Percentiles rank a stretch among this genome's conserved stretches.
phyloP scores from a whole-genome alignment of 345 rosid genomes.

The Ceriops decandra region DNA sequence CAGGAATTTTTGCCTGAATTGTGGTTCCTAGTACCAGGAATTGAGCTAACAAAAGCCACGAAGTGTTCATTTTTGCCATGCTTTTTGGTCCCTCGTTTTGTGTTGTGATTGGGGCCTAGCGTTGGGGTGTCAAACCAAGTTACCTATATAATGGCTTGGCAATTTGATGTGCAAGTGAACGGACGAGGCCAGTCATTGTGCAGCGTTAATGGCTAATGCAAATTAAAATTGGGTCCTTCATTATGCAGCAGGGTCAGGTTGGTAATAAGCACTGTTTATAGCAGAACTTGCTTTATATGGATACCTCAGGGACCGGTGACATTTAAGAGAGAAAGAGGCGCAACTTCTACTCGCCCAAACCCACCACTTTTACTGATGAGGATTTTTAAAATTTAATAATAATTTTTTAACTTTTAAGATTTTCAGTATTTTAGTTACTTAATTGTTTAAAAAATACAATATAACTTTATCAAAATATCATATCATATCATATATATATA shows the following conservation, averaged over 20 bases:
- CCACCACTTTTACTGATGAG: too few relatives aligned
- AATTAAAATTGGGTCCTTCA: not conserved
- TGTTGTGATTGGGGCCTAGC: not conserved
- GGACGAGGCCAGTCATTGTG: not conserved
- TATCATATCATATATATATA: too few relatives aligned
- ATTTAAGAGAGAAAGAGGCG: too few relatives aligned
- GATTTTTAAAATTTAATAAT: too few relatives aligned
- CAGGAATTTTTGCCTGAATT: slow-evolving; percentile 21
- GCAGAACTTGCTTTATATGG: too few relatives aligned
- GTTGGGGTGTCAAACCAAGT: not conserved
- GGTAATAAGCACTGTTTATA: too few relatives aligned
- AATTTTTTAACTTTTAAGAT: too few relatives aligned
- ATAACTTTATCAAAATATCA: too few relatives aligned
- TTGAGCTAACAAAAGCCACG: not conserved
- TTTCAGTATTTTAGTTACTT: too few relatives aligned
- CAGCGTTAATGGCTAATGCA: slow-evolving; percentile 4
- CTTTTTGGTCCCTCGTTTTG: not conserved
- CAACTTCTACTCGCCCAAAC: too few relatives aligned
- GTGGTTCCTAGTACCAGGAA: not conserved
- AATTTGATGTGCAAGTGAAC: not conserved
- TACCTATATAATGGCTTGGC: not conserved
- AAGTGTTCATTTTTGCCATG: slow-evolving; percentile 8
- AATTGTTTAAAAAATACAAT: too few relatives aligned
- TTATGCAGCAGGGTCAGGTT: not conserved
- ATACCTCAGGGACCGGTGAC: too few relatives aligned